Evolutionary conservation across 2,329 filamentous ascomycete genomes (phyloP).

Genomic region (Ploettnerulaceae sp.): DNA sequence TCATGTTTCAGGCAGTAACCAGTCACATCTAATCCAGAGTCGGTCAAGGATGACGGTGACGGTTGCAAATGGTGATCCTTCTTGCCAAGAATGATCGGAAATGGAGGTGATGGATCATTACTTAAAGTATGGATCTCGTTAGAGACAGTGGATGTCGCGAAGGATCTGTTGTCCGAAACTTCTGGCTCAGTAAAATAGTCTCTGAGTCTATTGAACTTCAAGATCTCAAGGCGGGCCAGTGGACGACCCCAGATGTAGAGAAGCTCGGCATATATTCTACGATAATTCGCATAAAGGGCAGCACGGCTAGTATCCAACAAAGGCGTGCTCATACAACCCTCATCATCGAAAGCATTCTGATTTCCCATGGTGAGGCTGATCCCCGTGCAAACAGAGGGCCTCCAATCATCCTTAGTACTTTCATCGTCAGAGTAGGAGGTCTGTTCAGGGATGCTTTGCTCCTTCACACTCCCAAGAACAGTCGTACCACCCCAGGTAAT

Average conservation of each 20-base stretch:
- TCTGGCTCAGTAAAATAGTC: conserved; percentile 38
- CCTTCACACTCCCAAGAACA: conserved; percentile 35
- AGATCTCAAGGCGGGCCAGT: conserved; percentile 57
- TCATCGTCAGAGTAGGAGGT: conserved; percentile 32
- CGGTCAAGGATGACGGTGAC: conserved; percentile 40
- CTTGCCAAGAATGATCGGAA: conserved; percentile 53
- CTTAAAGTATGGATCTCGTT: conserved; percentile 25
- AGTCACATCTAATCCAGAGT: conserved; percentile 55
- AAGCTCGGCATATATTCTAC: conserved; percentile 63
- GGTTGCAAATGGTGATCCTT: conserved; percentile 41
- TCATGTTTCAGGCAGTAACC: conserved; percentile 61
- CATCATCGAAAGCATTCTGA: conserved; percentile 62
- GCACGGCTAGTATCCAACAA: conserved; percentile 49
- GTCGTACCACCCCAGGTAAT: conserved; percentile 38
- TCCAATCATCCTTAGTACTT: conserved; percentile 20
- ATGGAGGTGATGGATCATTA: conserved; percentile 33
- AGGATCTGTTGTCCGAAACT: conserved; percentile 28
- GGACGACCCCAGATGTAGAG: conserved; percentile 62
- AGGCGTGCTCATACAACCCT: conserved; percentile 58
- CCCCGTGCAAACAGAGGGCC: conserved; percentile 26
- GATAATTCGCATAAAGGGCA: conserved; percentile 53
- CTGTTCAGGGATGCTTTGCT: conserved; percentile 25
- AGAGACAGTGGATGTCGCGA: conserved; percentile 27
- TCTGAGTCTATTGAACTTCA: conserved; percentile 63
- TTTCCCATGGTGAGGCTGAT: conserved; percentile 51